Evolutionary conservation across 2,329 filamentous ascomycete species (phyloP), one percentile per base, ranked within the genome.

Genomic region (Ophiostoma perfectum): DNA sequence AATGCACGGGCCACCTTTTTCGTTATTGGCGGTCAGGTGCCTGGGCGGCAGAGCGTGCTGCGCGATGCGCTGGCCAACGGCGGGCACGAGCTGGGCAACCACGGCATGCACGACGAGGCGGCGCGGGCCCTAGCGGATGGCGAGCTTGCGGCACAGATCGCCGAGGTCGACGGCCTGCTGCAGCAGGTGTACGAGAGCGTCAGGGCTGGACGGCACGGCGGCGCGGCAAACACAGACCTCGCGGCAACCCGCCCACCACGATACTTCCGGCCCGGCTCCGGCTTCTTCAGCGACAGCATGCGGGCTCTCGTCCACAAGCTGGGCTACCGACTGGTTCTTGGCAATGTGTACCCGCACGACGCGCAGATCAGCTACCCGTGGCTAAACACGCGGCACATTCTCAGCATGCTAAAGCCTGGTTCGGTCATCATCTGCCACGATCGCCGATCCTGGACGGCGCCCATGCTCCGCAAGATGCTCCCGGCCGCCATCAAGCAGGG

Each of bases 391-490:
- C 82, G 81, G 72, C 92, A 96, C 79, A 86, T 96, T 4, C 77
- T 96, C 73, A 92, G 90, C 78, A 92, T 93, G 89, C 81, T 90
- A 47, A 81, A 85, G 64, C 88, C 90, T 0, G 93, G 93, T 0
- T 88, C 86, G 41, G 89, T 97, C 69, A 88, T 97, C 70, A 89
- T 97, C 66, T 93, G 92, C 75, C 93, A 97, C 79, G 93, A 97
- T 79, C 78, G 92, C 72, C 83, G 93, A 74, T 80, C 83, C n/a
- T 96, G 93, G 91, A 96, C 92, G 39, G 82, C 84, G 64, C 89
- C 90, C 0, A 95, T 96, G 91, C 76, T 96, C 78, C 80, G 81
- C 52, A 84, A 81, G 70, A 88, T 95, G 52, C 77, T 97, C 72
- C 90, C 90, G 0, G 89, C 91, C 75, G 79, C 96, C 74, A 87